Conservation (phyloP, 2,329 filamentous ascomycete genomes). For the Pestalotiopsis sp. region DNA sequence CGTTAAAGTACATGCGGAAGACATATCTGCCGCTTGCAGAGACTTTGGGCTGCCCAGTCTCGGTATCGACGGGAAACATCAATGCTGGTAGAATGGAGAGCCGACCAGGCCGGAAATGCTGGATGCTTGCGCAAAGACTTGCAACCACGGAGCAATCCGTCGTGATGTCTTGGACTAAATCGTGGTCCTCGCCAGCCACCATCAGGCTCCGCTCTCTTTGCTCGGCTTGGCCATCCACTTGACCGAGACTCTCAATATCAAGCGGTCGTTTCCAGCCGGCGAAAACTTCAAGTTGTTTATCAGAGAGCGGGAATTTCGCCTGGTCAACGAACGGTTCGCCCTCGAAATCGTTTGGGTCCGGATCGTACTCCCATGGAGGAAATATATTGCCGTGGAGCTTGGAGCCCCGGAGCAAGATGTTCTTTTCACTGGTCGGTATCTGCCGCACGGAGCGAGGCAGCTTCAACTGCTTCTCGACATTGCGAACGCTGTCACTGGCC, state of each 20-base stretch:
- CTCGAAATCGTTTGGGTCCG: conserved; percentile 65
- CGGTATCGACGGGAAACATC: conserved; percentile 74
- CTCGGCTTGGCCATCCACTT: background rate
- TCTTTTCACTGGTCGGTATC: conserved; percentile 71
- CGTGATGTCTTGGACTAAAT: conserved; percentile 92
- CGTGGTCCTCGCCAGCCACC: conserved; percentile 57
- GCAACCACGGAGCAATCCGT: conserved; percentile 98
- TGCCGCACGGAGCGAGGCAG: conserved; percentile 54
- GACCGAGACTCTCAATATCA: conserved; percentile 53
- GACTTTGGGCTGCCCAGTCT: conserved; percentile 57
- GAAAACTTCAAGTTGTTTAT: conserved; percentile 75
- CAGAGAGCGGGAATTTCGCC: conserved; percentile 71
- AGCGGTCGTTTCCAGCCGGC: conserved; percentile 78
- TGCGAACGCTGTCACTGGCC: conserved; percentile 21
- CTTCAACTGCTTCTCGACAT: conserved; percentile 28
- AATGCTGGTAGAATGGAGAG: conserved; percentile 70
- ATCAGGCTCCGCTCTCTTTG: conserved; percentile 24
- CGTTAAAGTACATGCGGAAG: conserved; percentile 93
- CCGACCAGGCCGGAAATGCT: conserved; percentile 69
- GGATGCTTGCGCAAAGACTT: conserved; percentile 82
- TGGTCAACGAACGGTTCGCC: conserved; percentile 68
- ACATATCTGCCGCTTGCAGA: conserved; percentile 89
- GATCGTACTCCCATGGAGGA: conserved; percentile 77
- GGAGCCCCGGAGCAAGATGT: conserved; percentile 76
- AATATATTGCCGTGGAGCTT: conserved; percentile 83